phyloP scores from a whole-genome alignment of 768 basidiomycete genomes.

The Suillus plorans region DNA sequence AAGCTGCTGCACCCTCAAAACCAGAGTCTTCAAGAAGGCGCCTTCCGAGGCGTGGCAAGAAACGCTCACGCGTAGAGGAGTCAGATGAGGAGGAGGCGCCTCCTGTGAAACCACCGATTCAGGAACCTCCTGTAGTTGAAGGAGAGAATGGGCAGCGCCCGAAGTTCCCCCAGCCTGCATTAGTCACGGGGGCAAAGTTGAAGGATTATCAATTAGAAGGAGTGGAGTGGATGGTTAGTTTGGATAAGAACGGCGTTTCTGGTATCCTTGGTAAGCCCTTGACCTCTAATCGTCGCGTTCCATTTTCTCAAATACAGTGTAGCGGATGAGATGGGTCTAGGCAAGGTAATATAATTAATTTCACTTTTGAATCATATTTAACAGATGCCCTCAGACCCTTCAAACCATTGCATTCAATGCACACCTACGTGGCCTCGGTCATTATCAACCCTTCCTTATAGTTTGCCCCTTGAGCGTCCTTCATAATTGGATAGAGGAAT shows the following conservation, averaged over 20 bases:
- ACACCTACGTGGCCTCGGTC: constrained; percentile 73
- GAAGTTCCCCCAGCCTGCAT: constrained; percentile 67
- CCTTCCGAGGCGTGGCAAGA: constrained; percentile 4
- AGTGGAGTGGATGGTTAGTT: constrained; percentile 90
- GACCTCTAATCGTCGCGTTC: constrained; percentile 18
- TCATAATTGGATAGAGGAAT: constrained; percentile 90
- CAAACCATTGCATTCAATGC: constrained; percentile 96
- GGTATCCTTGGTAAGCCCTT: constrained; percentile 65
- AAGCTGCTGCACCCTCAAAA: constrained; percentile 12
- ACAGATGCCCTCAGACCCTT: constrained; percentile 60
- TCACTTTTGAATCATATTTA: constrained; percentile 7
- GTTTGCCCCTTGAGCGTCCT: constrained; percentile 93
- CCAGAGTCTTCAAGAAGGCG: constrained; percentile 12
- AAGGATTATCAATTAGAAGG: constrained; percentile 94
- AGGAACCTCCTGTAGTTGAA: background rate
- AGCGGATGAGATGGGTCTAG: constrained; percentile 96
- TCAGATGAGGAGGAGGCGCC: constrained; percentile 22
- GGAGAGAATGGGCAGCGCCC: constrained; percentile 16
- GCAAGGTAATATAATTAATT: constrained; percentile 53
- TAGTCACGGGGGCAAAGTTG: constrained; percentile 83
- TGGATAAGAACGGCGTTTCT: constrained; percentile 83
- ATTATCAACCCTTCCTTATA: constrained; percentile 76
- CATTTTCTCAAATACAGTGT: constrained; percentile 4
- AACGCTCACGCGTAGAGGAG: constrained; percentile 13
- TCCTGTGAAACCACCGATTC: background rate